These are phyloP conservation scores for Whalleya microplaca DNA, from an alignment of 2,329 filamentous ascomycete genomes.

Conservation along the genomic window DNA sequence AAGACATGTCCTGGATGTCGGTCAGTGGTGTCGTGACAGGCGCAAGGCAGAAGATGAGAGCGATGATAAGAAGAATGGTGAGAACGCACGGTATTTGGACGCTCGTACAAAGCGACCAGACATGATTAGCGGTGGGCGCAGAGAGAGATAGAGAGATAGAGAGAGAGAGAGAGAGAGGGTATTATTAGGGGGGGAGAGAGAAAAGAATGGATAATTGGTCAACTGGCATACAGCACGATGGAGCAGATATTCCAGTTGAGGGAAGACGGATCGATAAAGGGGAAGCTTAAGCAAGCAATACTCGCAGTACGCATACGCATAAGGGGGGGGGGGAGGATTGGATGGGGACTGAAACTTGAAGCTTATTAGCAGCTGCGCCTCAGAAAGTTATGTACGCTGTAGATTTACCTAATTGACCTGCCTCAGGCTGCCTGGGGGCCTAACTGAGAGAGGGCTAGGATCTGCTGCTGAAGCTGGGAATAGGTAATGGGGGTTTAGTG, in stretches of 20 bases:
- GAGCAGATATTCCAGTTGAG: background rate
- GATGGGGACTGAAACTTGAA: background rate
- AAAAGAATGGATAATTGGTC: background rate
- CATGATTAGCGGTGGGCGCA: constrained; percentile 45
- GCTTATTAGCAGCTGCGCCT: background rate
- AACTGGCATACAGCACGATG: constrained; percentile 4
- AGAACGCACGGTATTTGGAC: constrained; percentile 67
- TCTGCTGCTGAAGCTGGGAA: background rate
- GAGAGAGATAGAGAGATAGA: too few relatives aligned
- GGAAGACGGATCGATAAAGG: background rate
- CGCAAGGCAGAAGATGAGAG: constrained; percentile 26
- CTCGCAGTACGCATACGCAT: too few relatives aligned
- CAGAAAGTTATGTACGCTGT: background rate
- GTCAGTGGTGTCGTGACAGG: constrained; percentile 33
- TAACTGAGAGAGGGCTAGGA: background rate
- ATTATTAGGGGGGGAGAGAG: too few relatives aligned
- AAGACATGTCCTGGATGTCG: constrained; percentile 84
- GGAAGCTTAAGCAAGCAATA: constrained; percentile 6
- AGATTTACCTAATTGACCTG: background rate
- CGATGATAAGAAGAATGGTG: too few relatives aligned
- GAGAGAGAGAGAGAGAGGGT: constrained; percentile 5
- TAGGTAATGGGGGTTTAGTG: background rate
- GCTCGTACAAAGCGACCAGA: constrained; percentile 68
- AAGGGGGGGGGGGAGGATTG: constrained; percentile 13
- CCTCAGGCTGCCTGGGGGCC: too few relatives aligned